Percentiles rank a stretch among this genome's conserved stretches.
Evolutionary conservation across 2,329 filamentous ascomycete genomes (phyloP).

Genomic region (Fusarium neocosmosporiellum): DNA sequence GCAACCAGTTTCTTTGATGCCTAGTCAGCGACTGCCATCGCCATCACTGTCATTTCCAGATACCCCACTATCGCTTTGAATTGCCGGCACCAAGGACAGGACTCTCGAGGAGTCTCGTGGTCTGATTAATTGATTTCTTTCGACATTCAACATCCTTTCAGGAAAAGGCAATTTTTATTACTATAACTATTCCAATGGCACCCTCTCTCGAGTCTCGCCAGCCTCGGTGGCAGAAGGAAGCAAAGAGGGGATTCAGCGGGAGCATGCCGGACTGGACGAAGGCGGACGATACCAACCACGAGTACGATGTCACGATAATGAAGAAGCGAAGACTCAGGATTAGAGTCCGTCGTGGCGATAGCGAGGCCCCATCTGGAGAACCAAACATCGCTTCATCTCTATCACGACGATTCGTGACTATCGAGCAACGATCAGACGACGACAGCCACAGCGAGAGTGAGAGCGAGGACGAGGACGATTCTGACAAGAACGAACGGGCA

Average conservation of each 20-base stretch:
- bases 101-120: conserved; percentile 1
- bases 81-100: conserved; percentile 12
- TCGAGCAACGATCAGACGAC: conserved; percentile 2
- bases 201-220: conserved; percentile 19
- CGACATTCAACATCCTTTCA: not conserved
- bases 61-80: conserved; percentile 20
- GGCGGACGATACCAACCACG: conserved; percentile 40
- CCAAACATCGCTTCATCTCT: conserved; percentile 15
- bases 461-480: not conserved
- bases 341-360: conserved; percentile 18
- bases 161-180: conserved; percentile 1
- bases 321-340: conserved; percentile 22
- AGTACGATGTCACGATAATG: conserved; percentile 31
- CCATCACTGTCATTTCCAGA: conserved; percentile 24
- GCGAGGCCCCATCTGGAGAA: conserved; percentile 7
- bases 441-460: conserved; percentile 9
- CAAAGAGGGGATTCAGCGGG: conserved; percentile 27
- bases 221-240: conserved; percentile 33
- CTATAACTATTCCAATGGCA: conserved; percentile 20
- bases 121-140: conserved; percentile 13
- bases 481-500: not conserved
- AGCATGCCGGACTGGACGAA: conserved; percentile 43
- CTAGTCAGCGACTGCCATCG: conserved; percentile 39
- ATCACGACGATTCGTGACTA: not conserved
- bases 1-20: conserved; percentile 30